These are phyloP conservation scores for Termitomyces sp. DNA, from an alignment of 768 basidiomycete genomes.

Conservation along the genomic window DNA sequence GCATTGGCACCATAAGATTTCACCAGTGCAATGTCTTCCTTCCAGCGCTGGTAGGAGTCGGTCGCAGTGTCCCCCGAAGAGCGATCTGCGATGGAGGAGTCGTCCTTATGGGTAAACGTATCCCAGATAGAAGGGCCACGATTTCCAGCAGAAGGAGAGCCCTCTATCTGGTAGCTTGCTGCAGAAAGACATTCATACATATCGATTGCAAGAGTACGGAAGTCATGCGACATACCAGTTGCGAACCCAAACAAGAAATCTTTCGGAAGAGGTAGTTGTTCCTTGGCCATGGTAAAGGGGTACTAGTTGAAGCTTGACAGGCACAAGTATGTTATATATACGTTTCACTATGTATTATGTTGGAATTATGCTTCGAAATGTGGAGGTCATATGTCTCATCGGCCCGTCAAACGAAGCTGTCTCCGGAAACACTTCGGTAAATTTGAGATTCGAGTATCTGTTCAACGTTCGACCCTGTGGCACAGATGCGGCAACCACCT, in stretches of 20 bases:
- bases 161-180: conserved; percentile 76
- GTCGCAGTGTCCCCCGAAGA: conserved; percentile 64
- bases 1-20: conserved; percentile 61
- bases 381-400: neutral
- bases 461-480: no score
- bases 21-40: conserved; percentile 61
- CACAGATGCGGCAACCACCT: no score
- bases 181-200: neutral
- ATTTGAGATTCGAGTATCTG: neutral
- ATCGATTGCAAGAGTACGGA: neutral
- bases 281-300: neutral
- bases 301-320: neutral
- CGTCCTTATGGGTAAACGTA: conserved; percentile 56
- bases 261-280: conserved; percentile 19
- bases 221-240: conserved; percentile 22
- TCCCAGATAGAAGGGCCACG: conserved; percentile 74
- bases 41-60: conserved; percentile 65
- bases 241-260: conserved; percentile 33
- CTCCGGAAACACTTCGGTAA: neutral
- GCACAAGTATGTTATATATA: neutral
- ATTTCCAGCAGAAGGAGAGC: conserved; percentile 50
- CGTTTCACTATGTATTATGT: no score
- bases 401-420: neutral
- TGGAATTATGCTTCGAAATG: no score
- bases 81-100: conserved; percentile 52